A percentile compares a stretch with the other conserved stretches of the same genome.
Evolutionary conservation across 306 rosid species (phyloP).

Genomic region (Cicer chorassanicum): DNA sequence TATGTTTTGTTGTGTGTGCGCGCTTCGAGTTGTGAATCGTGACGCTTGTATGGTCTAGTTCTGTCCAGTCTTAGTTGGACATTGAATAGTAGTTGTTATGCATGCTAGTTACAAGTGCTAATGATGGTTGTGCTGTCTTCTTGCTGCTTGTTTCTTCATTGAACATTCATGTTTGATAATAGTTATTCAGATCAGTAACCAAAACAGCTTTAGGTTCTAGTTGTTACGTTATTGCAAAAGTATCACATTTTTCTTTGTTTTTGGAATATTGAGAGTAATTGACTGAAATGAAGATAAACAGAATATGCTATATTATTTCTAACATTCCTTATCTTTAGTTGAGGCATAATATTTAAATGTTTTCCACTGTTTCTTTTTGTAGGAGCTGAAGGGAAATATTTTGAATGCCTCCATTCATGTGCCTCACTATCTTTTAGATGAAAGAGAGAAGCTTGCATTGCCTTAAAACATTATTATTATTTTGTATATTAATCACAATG

Average conservation of each 20-base stretch:
- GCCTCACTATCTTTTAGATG: slow-evolving; percentile 7
- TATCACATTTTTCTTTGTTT: neutral
- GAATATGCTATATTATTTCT: neutral
- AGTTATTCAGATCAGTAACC: too few relatives aligned
- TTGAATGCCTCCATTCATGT: neutral
- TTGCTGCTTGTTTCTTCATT: too few relatives aligned
- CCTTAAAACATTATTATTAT: slow-evolving; percentile 10
- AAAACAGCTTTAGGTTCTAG: too few relatives aligned
- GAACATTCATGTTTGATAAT: too few relatives aligned
- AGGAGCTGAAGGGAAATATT: neutral
- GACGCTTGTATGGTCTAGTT: too few relatives aligned
- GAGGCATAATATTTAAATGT: neutral
- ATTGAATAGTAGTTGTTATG: too few relatives aligned
- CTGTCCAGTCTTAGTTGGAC: too few relatives aligned
- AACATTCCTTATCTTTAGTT: neutral
- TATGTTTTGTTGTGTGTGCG: neutral
- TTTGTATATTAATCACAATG: slow-evolving; percentile 13
- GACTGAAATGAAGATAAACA: slow-evolving; percentile 2
- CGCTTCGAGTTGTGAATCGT: neutral
- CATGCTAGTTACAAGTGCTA: too few relatives aligned
- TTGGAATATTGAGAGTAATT: neutral
- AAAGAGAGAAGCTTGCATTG: slow-evolving; percentile 17
- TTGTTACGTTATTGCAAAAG: too few relatives aligned
- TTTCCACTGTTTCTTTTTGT: slow-evolving; percentile 3
- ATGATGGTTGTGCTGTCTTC: too few relatives aligned